Conservation (phyloP, 2,329 filamentous ascomycete genomes). For the Penicillium sp. region DNA sequence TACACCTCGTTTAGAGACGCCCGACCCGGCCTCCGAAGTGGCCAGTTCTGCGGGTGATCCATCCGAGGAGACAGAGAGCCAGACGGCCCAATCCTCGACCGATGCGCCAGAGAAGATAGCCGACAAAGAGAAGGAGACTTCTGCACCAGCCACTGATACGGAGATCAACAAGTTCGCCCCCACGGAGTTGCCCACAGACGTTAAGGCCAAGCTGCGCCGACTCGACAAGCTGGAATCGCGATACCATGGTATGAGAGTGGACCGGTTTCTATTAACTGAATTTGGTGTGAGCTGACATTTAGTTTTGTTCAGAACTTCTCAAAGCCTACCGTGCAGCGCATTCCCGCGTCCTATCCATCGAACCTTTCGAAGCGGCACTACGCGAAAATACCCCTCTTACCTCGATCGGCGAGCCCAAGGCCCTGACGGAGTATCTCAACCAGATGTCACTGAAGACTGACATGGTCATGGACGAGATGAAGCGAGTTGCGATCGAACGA, state of each 20-base stretch:
- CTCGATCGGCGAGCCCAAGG: conserved; percentile 80
- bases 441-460: conserved; percentile 82
- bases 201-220: conserved; percentile 73
- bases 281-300: not conserved
- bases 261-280: not conserved
- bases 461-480: conserved; percentile 92
- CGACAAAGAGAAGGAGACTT: conserved; percentile 4
- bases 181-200: conserved; percentile 68
- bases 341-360: conserved; percentile 79
- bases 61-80: conserved; percentile 22
- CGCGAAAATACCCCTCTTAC: conserved; percentile 90
- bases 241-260: conserved; percentile 66
- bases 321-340: conserved; percentile 92
- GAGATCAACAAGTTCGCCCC: conserved; percentile 26
- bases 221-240: conserved; percentile 87
- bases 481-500: conserved; percentile 77
- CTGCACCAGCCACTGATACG: conserved; percentile 21
- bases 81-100: conserved; percentile 21
- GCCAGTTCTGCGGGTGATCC: conserved; percentile 17
- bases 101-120: conserved; percentile 16
- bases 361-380: conserved; percentile 87
- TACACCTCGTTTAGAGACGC: conserved; percentile 56
- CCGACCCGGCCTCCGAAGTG: conserved; percentile 29
- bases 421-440: conserved; percentile 84
- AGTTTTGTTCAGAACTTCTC: conserved; percentile 67